Evolutionary conservation across 2,329 filamentous ascomycete genomes (phyloP).

Genomic region (Cytospora mali): DNA sequence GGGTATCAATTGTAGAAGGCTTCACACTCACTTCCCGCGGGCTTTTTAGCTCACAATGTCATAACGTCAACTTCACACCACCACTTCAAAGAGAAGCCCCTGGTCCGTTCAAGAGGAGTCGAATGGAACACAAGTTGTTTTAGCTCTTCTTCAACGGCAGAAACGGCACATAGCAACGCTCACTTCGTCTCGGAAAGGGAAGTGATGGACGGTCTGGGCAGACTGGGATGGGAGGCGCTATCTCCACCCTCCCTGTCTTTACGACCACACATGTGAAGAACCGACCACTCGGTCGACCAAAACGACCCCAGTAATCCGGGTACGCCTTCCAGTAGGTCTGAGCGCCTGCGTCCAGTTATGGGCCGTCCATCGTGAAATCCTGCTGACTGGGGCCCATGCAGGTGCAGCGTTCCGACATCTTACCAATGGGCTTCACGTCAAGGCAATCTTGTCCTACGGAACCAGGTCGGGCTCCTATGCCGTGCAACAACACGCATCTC

Average conservation of each 20-base stretch:
- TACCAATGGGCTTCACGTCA: constrained; percentile 18
- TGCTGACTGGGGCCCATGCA: neutral
- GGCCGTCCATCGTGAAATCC: neutral
- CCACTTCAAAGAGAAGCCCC: neutral
- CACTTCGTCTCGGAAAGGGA: neutral
- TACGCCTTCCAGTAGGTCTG: constrained; percentile 6
- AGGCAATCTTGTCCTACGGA: constrained; percentile 18
- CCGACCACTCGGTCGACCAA: neutral
- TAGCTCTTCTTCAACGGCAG: neutral
- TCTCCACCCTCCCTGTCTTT: neutral
- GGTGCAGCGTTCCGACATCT: neutral
- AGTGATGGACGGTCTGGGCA: neutral
- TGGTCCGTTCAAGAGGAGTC: neutral
- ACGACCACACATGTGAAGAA: neutral
- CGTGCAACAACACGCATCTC: constrained; percentile 20
- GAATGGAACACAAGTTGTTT: neutral
- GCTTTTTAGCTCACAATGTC: neutral
- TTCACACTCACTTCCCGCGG: too few species aligned
- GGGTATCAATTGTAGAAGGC: too few species aligned
- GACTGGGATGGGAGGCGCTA: neutral
- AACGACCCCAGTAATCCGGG: neutral
- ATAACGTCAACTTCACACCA: neutral
- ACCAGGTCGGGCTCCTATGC: constrained; percentile 17
- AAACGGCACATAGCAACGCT: neutral
- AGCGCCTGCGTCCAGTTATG: constrained; percentile 4